Percentiles rank a stretch among this genome's conserved stretches.
These are phyloP conservation scores for Epichloe aotearoae DNA, from an alignment of 2,329 filamentous ascomycete genomes.

Conservation along the genomic window DNA sequence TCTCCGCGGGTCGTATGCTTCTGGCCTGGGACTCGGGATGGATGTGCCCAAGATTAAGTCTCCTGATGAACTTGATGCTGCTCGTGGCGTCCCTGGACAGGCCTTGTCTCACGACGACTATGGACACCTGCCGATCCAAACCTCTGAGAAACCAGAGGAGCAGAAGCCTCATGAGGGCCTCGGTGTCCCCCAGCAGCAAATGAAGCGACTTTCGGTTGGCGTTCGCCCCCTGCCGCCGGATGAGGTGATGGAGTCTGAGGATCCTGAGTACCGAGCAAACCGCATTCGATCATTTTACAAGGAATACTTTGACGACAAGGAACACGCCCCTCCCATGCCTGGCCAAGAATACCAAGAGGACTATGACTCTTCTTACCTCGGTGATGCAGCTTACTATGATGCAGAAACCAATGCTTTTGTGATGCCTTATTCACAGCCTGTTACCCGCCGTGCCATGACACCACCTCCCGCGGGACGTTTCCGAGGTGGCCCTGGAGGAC, in stretches of 20 bases:
- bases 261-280: conserved; percentile 88
- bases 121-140: conserved; percentile 14
- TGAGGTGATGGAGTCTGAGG: conserved; percentile 65
- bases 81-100: conserved; percentile 2
- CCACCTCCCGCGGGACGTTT: conserved; percentile 57
- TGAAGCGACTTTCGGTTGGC: conserved; percentile 51
- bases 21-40: conserved; percentile 23
- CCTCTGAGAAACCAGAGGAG: conserved; percentile 22
- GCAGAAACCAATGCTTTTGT: conserved; percentile 58
- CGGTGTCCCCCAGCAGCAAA: conserved; percentile 37
- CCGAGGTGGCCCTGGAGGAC: conserved; percentile 21
- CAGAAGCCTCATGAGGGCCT: conserved; percentile 25
- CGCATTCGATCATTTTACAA: conserved; percentile 98
- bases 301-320: conserved; percentile 91
- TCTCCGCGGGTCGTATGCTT: conserved; percentile 15
- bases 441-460: conserved; percentile 87
- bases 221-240: conserved; percentile 81
- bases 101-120: conserved; percentile 6
- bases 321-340: conserved; percentile 28
- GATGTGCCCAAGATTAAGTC: conserved; percentile 20
- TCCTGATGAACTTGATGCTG: conserved; percentile 10
- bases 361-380: conserved; percentile 56
- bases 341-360: conserved; percentile 55
- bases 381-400: conserved; percentile 55
- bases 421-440: conserved; percentile 72